Conservation (phyloP, 345 rosid species). For the Linum lewisii region DNA sequence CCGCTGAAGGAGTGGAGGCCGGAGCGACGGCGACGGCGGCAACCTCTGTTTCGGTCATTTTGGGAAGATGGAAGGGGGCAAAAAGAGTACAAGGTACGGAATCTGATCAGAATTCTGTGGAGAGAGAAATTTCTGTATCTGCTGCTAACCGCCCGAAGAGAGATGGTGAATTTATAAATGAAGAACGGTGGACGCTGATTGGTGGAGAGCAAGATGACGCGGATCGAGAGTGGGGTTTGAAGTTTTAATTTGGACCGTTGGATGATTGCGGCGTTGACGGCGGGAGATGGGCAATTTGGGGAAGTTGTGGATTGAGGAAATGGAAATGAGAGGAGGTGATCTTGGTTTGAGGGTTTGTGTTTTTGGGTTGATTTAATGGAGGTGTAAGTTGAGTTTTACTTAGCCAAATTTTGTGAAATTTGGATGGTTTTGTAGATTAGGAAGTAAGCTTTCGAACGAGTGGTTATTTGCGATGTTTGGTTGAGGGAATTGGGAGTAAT, state of each 20-base stretch:
- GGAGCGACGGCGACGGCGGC: background rate
- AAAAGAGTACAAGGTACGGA: slow-evolving; percentile 7
- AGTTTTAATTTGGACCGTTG: slow-evolving; percentile 17
- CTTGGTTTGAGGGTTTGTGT: slow-evolving; percentile 1
- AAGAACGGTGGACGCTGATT: slow-evolving; percentile 18
- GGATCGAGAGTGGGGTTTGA: background rate
- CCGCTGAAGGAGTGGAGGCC: background rate
- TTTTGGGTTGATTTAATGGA: slow-evolving; percentile 5
- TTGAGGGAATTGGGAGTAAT: slow-evolving; percentile 1
- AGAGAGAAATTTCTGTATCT: background rate
- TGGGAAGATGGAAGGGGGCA: background rate
- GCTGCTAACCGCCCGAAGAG: background rate
- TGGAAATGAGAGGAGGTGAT: background rate
- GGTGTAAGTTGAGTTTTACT: background rate
- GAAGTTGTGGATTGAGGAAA: background rate
- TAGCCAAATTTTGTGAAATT: slow-evolving; percentile 5
- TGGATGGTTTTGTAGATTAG: background rate
- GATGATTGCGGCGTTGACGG: slow-evolving; percentile 17
- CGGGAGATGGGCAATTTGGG: background rate
- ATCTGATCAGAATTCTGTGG: slow-evolving; percentile 21
- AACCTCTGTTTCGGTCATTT: slow-evolving; percentile 7
- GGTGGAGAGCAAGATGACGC: slow-evolving; percentile 12
- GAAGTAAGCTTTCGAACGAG: slow-evolving; percentile 9
- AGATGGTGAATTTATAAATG: slow-evolving; percentile 8
- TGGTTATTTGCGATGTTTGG: background rate